A percentile compares a stretch with the other conserved stretches of the same genome.
Conservation (phyloP, 345 rosid species). For the Eucalyptus caleyi region DNA sequence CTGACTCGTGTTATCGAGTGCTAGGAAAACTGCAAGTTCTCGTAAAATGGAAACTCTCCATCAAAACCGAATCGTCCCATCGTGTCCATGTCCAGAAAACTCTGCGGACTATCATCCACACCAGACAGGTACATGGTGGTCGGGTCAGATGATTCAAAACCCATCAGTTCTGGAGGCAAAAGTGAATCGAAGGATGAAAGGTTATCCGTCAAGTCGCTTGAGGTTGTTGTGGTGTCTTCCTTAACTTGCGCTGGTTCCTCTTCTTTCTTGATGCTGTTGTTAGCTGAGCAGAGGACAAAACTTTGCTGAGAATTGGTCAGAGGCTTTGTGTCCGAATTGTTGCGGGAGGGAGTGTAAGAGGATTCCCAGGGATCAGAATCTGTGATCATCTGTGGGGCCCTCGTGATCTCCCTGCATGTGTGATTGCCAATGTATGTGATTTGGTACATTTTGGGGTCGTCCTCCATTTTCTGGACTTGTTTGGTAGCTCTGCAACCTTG, state of each 20-base stretch:
- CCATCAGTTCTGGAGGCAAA: background rate
- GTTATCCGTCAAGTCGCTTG: background rate
- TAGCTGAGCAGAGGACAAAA: background rate
- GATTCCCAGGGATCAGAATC: slow-evolving; percentile 3
- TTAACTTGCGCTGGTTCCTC: background rate
- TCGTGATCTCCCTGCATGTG: slow-evolving; percentile 27
- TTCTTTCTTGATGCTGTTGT: background rate
- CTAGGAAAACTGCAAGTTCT: background rate
- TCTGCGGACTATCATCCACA: background rate
- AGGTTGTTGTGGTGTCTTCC: background rate
- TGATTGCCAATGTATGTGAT: slow-evolving; percentile 51
- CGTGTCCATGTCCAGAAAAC: background rate
- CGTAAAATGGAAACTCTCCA: background rate
- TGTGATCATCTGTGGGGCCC: background rate
- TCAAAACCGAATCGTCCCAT: background rate
- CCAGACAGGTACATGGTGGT: background rate
- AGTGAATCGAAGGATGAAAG: background rate
- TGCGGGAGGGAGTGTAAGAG: background rate
- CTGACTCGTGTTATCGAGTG: background rate
- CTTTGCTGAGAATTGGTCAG: background rate
- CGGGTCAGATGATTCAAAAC: background rate
- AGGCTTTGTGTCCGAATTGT: background rate
- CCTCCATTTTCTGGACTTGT: slow-evolving; percentile 65
- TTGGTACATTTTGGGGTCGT: slow-evolving; percentile 21
- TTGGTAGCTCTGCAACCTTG: slow-evolving; percentile 69